Conservation (phyloP, 2,329 filamentous ascomycete species). For the Tolypocladium paradoxum region DNA sequence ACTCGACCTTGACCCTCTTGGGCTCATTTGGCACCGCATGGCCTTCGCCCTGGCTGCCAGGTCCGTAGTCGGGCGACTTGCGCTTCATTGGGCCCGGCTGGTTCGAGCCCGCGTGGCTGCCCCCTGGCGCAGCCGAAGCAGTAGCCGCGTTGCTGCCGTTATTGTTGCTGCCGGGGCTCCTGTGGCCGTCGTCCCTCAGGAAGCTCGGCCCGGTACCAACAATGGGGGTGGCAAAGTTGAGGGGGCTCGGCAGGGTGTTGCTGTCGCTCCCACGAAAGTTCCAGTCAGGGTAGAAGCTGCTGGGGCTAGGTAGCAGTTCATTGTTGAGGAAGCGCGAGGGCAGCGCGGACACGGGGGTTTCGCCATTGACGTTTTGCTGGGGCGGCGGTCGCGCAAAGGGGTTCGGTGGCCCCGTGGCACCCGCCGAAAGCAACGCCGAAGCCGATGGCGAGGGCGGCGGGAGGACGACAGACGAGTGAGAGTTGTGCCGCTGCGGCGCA, state of each 20-base stretch:
- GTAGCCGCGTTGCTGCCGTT: slow-evolving; percentile 10
- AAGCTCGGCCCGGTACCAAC: slow-evolving; percentile 53
- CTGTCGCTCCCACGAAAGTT: slow-evolving; percentile 60
- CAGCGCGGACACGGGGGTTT: slow-evolving; percentile 81
- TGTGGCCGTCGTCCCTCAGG: slow-evolving; percentile 40
- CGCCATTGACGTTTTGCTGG: slow-evolving; percentile 47
- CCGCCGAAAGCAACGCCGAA: slow-evolving; percentile 75
- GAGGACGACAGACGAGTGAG: slow-evolving; percentile 62
- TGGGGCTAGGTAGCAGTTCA: slow-evolving; percentile 81
- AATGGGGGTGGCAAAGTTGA: slow-evolving; percentile 83
- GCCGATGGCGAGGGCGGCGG: slow-evolving; percentile 89
- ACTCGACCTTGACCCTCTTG: slow-evolving; percentile 44
- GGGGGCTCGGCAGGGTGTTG: slow-evolving; percentile 82
- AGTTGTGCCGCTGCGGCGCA: slow-evolving; percentile 38
- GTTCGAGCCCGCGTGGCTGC: slow-evolving; percentile 5
- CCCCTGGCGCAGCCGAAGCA: slow-evolving; percentile 4
- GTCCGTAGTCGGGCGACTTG: slow-evolving; percentile 43
- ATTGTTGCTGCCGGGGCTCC: slow-evolving; percentile 6
- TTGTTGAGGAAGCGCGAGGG: slow-evolving; percentile 85
- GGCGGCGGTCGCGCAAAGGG: slow-evolving; percentile 85
- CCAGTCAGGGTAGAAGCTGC: slow-evolving; percentile 89
- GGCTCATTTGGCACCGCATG: slow-evolving; percentile 33
- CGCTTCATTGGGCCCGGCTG: slow-evolving; percentile 29
- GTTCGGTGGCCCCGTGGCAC: slow-evolving; percentile 85
- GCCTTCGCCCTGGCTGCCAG: slow-evolving; percentile 27